Percentiles rank a stretch among this genome's conserved stretches.
Conservation (phyloP, 2,329 filamentous ascomycete genomes). For the Neurospora sp. region DNA sequence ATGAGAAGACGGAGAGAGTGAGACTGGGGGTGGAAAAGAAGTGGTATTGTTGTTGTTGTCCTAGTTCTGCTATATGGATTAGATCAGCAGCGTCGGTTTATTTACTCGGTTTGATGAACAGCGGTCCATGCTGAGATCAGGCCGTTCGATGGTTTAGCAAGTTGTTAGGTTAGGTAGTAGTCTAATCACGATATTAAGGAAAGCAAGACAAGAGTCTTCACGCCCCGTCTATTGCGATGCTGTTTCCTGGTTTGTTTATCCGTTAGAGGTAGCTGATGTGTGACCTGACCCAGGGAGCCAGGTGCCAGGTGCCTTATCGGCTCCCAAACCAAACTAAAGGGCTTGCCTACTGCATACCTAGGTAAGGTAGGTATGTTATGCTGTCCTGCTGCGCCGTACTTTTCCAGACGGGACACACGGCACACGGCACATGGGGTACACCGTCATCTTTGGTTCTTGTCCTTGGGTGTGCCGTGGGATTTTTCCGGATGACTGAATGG, state of each 20-base stretch:
- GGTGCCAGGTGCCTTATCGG: background rate
- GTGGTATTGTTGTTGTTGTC: background rate
- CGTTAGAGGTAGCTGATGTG: background rate
- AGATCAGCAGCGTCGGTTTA: background rate
- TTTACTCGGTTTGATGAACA: background rate
- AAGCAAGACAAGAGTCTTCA: too few relatives aligned
- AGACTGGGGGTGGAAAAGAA: background rate
- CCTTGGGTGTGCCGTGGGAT: background rate
- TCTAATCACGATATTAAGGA: too few relatives aligned
- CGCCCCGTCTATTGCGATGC: too few relatives aligned
- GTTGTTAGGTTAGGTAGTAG: background rate
- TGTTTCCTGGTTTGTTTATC: too few relatives aligned
- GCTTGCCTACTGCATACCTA: background rate
- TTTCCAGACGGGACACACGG: background rate
- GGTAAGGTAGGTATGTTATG: background rate
- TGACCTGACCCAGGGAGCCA: background rate
- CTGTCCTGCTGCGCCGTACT: background rate
- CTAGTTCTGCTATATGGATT: background rate
- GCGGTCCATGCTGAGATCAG: background rate
- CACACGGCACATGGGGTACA: background rate
- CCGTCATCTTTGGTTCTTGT: background rate
- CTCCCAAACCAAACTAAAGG: background rate
- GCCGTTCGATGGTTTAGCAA: background rate
- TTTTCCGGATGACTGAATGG: background rate
- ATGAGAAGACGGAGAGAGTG: background rate